Percentiles rank a stretch among this genome's conserved stretches.
These are phyloP conservation scores for Prinsepia uniflora DNA, from an alignment of 306 rosid genomes.

Conservation along the genomic window DNA sequence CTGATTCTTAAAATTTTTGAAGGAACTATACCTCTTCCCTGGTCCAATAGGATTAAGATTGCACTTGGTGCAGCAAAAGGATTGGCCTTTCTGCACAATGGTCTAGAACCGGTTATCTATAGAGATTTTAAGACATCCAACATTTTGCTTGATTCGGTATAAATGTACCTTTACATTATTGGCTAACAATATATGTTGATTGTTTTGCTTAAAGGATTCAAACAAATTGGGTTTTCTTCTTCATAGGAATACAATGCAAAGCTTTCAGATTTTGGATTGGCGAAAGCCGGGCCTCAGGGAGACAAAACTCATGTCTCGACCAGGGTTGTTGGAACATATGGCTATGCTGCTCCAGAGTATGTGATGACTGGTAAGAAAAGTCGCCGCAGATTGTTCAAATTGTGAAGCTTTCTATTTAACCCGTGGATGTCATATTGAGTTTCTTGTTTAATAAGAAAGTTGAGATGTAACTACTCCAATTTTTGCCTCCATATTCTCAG, in stretches of 20 bases:
- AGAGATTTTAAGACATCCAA: constrained; percentile 98
- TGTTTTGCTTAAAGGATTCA: constrained; percentile 16
- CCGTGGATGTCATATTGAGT: not conserved
- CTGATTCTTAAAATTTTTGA: constrained; percentile 41
- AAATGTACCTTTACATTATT: constrained; percentile 18
- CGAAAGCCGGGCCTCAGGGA: constrained; percentile 97
- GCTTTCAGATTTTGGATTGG: constrained; percentile 99
- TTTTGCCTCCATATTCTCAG: constrained; percentile 40
- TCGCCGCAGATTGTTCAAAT: constrained; percentile 18
- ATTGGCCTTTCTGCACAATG: constrained; percentile 89
- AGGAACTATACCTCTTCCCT: constrained; percentile 96
- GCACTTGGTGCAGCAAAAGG: constrained; percentile 98
- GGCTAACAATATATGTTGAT: not conserved
- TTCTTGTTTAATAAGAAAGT: constrained; percentile 12
- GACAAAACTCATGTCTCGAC: constrained; percentile 97
- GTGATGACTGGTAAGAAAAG: constrained; percentile 82
- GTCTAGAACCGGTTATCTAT: constrained; percentile 88
- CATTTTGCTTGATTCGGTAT: constrained; percentile 89
- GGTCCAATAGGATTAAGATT: constrained; percentile 90
- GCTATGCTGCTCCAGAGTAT: constrained; percentile 96
- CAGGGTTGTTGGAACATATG: constrained; percentile 92
- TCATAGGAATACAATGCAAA: constrained; percentile 84
- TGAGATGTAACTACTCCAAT: constrained; percentile 19
- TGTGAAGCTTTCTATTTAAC: not conserved
- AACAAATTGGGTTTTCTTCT: constrained; percentile 5